phyloP scores from a whole-genome alignment of 2,329 filamentous ascomycete species.

The Phyllosticta citrichinensis region DNA sequence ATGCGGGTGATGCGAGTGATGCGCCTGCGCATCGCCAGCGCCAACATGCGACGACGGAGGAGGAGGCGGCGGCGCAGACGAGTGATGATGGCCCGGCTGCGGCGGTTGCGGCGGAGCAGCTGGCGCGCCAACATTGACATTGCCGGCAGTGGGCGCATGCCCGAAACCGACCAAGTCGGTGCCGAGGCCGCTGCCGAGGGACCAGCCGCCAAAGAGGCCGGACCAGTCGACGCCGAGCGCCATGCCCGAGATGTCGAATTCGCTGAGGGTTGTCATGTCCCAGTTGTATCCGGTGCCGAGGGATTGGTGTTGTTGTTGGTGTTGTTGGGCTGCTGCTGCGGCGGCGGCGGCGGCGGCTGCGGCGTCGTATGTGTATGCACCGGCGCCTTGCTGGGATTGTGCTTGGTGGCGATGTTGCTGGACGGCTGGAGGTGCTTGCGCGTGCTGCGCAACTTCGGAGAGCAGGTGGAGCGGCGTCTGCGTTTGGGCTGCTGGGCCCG shows the following conservation, averaged over 20 bases:
- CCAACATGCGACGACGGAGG: not conserved
- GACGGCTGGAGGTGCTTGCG: slow-evolving; percentile 3
- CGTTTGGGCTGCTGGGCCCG: slow-evolving; percentile 14
- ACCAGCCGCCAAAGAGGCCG: slow-evolving; percentile 1
- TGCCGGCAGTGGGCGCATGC: not conserved
- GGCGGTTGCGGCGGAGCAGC: no score
- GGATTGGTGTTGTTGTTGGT: not conserved
- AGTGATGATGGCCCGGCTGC: not conserved
- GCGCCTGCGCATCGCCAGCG: not conserved
- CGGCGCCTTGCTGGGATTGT: not conserved
- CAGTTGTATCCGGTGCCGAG: not conserved
- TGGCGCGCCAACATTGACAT: not conserved
- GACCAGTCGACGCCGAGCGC: slow-evolving; percentile 8
- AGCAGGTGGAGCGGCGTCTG: slow-evolving; percentile 29
- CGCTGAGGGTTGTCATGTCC: not conserved
- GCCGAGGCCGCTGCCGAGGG: not conserved
- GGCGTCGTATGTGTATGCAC: not conserved
- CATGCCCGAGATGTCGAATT: slow-evolving; percentile 5
- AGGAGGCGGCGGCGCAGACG: no score
- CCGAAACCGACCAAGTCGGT: not conserved
- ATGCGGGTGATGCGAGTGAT: not conserved
- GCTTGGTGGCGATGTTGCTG: slow-evolving; percentile 4
- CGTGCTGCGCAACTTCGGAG: slow-evolving; percentile 26
- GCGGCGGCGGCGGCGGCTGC: not conserved
- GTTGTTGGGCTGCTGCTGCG: not conserved